Evolutionary conservation across 2,329 filamentous ascomycete genomes (phyloP), one percentile per base, ranked within the genome.

Genomic region (Colletotrichum neosansevieriae): DNA sequence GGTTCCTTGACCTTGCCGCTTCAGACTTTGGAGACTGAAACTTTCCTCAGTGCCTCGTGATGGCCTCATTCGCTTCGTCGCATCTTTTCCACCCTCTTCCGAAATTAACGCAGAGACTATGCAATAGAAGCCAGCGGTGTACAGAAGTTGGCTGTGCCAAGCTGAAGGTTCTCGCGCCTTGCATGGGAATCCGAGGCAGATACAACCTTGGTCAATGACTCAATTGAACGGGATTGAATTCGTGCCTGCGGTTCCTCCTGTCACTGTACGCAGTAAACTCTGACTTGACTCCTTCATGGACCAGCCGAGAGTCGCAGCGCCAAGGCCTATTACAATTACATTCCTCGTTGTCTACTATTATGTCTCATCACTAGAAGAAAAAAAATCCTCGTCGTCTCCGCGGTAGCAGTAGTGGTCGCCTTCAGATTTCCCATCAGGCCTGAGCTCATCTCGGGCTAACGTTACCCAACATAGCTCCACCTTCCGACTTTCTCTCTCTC

Each of bases 51-150:
- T 24, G 10, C 65, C 62, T 69, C 66, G 49, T 56, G 56, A 69
- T 66, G 61, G 66, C 66, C 62, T 69, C 66, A 69, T 56, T 34
- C 42, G 54, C 61, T 15, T 66, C 61, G 66, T 69, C 61, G 56
- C 61, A 60, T 66, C 49, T 57, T 50, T 56, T 50, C 34, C 61
- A 24, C 40, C 29, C 32, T 54, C 49, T 59, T 50, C 42, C 61
- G 44, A 50, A 29, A 42, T 60, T 66, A 38, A 51, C 50, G 21
- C 49, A 57, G 58, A 44, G 40, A 56, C 34, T 9, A 47, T 49
- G 12, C 42, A 21, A 40, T 11, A 40, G 11, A 17, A 19, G 36
- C 24, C 19, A 19, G 58, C 40, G 19, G 40, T 58, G 54, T 38
- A 19, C 34, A 13, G 34, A 45, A 10, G 19, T 24, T 58, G 54